Evolutionary conservation across 148 eudicot genomes (phyloP), one percentile per base, ranked within the genome.

Genomic region (Rhododendron ferrugineum): DNA sequence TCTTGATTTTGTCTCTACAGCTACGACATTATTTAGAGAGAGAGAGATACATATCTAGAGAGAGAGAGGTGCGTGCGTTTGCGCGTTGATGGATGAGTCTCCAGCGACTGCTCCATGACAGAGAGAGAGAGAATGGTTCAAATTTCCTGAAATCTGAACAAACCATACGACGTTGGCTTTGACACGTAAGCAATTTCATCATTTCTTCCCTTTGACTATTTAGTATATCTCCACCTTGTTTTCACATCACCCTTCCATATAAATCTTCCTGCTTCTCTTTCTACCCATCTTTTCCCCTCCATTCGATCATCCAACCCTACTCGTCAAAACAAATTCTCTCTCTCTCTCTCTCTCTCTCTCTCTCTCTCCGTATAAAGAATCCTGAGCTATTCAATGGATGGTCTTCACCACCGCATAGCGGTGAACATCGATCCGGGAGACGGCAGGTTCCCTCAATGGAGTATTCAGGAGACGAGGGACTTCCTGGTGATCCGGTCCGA

Each of bases 401-500:
- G 92, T 46, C 90, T 85, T 10, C 91, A 87, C 62, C 92, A 84
- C 0, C 89, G 90, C 1, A 87, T 2, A 79, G 80, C 77, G 62
- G 88, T 22, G 32, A 92, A 68, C 49, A 47, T 89, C 10, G 88
- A 86, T 82, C 49, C 86, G 6, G 78, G 87, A 52, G 95, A 95
- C 44, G 95, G 92, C 85, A 90, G 99, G 88, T 95, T 95, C 70
- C 99, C 98, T 2, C 99, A 95, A 87, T 96, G 99, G 99, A 95
- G 98, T 80, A 79, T 91, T 0, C 98, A 94, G 84, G 98, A 96
- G 78, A 96, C 98, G 0, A 89, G 94, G 76, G 98, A 94, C 87
- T 96, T 96, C 64, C 83, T 94, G 30, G 74, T 87, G 74, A 93
- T 93, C 11, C 83, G 98, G 13, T 93, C 95, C 22, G 98, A 94